Base-by-base conservation (phyloP, 73 alveolate genomes). In the Tetrahymena thermophila region DNA sequence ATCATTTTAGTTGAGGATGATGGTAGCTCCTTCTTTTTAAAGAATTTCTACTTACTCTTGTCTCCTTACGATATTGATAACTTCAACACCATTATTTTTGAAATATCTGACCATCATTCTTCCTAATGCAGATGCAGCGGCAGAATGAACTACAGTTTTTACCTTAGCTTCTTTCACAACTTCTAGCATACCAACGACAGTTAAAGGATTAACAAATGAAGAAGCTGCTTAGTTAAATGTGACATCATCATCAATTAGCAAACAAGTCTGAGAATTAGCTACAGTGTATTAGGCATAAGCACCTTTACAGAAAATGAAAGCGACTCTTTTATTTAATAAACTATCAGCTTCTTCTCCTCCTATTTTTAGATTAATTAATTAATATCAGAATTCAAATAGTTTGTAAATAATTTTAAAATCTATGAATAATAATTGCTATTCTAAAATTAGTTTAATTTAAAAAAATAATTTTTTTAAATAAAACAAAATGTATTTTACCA, bases 81-180 rank as follows among this genome's bases (percentile, higher is more conserved):
- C 50, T 31, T 95, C 96, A 93, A 98, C 93, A 2, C 97, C 96
- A 50, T 55, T 85, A 84, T 96, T 94, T 57, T 94, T 84, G 97
- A 94, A 94, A 43, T 93, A 94, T 35, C 97, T 94, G 57, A 95
- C 95, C 94, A 98, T 40, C 98, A 95, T 95, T 93, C 98, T 85
- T 35, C 99, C 99, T 19, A 98, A 95, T 55, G 97, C 85, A 35
- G 98, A 96, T 28, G 96, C 94, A 6, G 98, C 98, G 13, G 98
- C 99, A 85, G 97, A 96, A 85, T 94, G 85, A 34, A 97, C 96
- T 3, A 98, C 96, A 34, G 99, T 96, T 31, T 94, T 83, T n/a
- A 96, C 97, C 40, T 97, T 95, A 16, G 71, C 43, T 28, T 93
- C 56, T 40, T 85, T 94, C 17, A 83, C 84, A 28, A n/a, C 94